These are phyloP conservation scores for Geoglossum cookeanum DNA, from an alignment of 2,329 filamentous ascomycete genomes.

Conservation along the genomic window DNA sequence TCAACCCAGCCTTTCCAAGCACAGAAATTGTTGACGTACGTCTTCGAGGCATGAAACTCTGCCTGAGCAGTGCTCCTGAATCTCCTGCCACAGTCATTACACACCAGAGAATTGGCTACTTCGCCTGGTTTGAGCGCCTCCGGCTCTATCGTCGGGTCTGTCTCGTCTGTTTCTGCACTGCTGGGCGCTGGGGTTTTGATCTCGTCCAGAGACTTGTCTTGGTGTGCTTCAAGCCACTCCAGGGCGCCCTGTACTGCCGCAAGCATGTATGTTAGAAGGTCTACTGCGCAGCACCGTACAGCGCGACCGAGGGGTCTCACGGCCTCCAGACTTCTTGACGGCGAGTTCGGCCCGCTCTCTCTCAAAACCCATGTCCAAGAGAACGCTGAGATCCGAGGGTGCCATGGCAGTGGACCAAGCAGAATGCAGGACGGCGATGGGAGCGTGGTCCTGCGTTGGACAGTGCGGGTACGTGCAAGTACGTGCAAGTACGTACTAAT, in stretches of 20 bases:
- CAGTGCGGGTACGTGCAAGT: neutral
- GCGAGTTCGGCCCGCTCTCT: conserved; percentile 65
- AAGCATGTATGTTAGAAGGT: neutral
- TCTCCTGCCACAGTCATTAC: conserved; percentile 87
- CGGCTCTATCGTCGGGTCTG: conserved; percentile 42
- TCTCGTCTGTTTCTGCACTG: conserved; percentile 24
- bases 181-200: conserved; percentile 34
- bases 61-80: conserved; percentile 68
- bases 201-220: conserved; percentile 72
- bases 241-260: conserved; percentile 62
- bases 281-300: too few relatives aligned
- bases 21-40: conserved; percentile 18
- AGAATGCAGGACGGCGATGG: neutral
- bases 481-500: neutral
- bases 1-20: too few relatives aligned
- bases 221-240: conserved; percentile 85
- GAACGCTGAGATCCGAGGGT: conserved; percentile 36
- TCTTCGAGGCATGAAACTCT: conserved; percentile 80
- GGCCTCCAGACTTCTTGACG: conserved; percentile 60
- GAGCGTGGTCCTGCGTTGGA: neutral
- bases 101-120: conserved; percentile 63
- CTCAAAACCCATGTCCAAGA: conserved; percentile 61
- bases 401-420: conserved; percentile 17
- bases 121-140: conserved; percentile 53
- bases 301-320: conserved; percentile 32